Conservation (phyloP, 1,139 yeast species). For the Hyphopichia khmerensis region DNA sequence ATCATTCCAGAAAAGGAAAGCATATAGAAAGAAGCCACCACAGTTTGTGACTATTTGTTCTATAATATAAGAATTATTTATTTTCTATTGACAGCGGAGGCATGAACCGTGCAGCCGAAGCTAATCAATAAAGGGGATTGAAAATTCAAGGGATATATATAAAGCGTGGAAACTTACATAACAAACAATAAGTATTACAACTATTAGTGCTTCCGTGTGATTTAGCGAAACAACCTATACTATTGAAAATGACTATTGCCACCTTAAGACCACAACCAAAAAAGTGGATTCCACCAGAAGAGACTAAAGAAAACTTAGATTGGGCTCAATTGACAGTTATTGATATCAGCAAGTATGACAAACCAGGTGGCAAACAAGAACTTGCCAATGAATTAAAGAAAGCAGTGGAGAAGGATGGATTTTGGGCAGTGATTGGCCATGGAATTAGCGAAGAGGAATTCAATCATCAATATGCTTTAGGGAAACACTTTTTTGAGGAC, state of each 20-base stretch:
- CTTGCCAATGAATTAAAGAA: constrained; percentile 24
- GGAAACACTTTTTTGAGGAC: constrained; percentile 27
- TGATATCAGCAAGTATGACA: constrained; percentile 27
- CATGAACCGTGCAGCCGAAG: neutral
- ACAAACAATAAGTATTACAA: no score
- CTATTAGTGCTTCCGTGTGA: no score
- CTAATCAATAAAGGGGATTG: neutral
- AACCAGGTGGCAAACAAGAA: constrained; percentile 23
- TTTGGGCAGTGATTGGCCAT: constrained; percentile 28
- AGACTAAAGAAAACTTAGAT: constrained; percentile 24
- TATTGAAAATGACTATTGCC: neutral
- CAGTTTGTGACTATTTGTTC: neutral
- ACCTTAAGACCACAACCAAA: constrained; percentile 2
- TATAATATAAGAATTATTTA: neutral
- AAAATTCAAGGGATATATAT: neutral
- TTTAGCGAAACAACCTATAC: no score
- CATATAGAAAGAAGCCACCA: neutral
- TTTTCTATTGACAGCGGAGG: neutral
- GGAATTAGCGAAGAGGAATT: constrained; percentile 27
- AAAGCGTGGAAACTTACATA: no score
- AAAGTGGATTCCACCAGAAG: constrained; percentile 25
- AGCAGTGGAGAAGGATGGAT: constrained; percentile 31
- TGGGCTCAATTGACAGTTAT: constrained; percentile 32
- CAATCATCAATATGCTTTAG: constrained; percentile 25
- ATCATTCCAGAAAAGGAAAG: no score